phyloP scores from a whole-genome alignment of 352 stramenopile genomes.

The Peronosclerospora sorghi region DNA sequence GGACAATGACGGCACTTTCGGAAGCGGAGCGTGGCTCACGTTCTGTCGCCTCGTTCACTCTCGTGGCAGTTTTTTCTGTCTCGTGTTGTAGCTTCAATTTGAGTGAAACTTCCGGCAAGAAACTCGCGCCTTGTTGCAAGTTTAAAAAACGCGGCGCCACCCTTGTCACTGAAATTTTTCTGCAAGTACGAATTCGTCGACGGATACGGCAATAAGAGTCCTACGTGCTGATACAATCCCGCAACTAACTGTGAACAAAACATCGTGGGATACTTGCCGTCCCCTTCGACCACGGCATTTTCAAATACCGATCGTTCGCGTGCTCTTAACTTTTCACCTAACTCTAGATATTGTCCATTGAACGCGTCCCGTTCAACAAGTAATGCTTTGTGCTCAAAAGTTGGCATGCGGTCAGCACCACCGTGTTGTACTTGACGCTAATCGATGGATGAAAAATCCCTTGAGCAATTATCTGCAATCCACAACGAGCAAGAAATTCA shows the following conservation, averaged over 20 bases:
- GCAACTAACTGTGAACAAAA: slow-evolving; percentile 81
- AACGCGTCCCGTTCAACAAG: slow-evolving; percentile 34
- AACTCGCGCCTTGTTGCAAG: slow-evolving; percentile 60
- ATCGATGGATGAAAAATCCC: slow-evolving; percentile 82
- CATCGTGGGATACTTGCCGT: slow-evolving; percentile 36
- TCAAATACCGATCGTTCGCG: slow-evolving; percentile 74
- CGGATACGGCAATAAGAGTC: slow-evolving; percentile 66
- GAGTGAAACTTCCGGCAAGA: slow-evolving; percentile 63
- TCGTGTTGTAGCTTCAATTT: slow-evolving; percentile 26
- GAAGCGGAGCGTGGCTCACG: slow-evolving; percentile 20
- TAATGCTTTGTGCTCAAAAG: slow-evolving; percentile 67
- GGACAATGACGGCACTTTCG: slow-evolving; percentile 43
- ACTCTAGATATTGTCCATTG: slow-evolving; percentile 38
- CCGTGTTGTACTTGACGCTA: slow-evolving; percentile 83
- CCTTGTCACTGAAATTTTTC: slow-evolving; percentile 64
- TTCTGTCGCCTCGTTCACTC: slow-evolving; percentile 22
- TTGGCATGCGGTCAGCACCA: slow-evolving; percentile 66
- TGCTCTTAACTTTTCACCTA: slow-evolving; percentile 44
- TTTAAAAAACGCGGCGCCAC: slow-evolving; percentile 55
- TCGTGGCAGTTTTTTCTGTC: slow-evolving; percentile 17
- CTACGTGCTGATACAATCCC: slow-evolving; percentile 69
- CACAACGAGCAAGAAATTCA: slow-evolving; percentile 74
- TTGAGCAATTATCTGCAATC: slow-evolving; percentile 71
- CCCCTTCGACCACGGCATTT: slow-evolving; percentile 47
- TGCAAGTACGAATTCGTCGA: slow-evolving; percentile 77